Base-by-base conservation (phyloP, 192 early-diverging fungal species). In the Spinellus fusiger region DNA sequence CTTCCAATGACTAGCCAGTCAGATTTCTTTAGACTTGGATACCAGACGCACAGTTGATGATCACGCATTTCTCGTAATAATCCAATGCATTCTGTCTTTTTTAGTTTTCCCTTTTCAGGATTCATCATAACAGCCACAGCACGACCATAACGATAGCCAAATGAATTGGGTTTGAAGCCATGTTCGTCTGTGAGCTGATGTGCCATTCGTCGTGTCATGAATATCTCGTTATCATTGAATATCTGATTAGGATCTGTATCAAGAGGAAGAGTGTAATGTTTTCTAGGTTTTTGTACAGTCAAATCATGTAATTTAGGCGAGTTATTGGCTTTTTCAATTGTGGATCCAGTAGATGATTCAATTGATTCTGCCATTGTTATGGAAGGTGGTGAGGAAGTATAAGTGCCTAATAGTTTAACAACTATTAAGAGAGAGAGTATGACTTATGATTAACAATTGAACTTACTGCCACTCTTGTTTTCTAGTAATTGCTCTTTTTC, bases 1-100 rank as follows among this genome's bases (percentile, higher is more conserved):
- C 80, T 81, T 23, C 73, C 80, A 13, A 71, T 66, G 7, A 59
- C 46, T 5, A 84, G 49, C 82, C 82, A 84, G 53, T 84, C 79
- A 44, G 73, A 61, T 5, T 75, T 53, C 8, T 66, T 66, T 60
- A 75, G 76, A 13, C 66, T 74, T 62, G 75, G 76, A 55, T 72
- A 80, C 46, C 70, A 76, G 12, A 84, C 69, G 27, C 67, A 48
- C 10, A 84, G 76, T 58, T 69, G 70, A 1, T 75, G 67, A 8
- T 68, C 31, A 20, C 70, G 54, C 66, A 80, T 61, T 15, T 76
- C 74, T 4, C 74, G 66, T 59, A 80, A 63, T 0, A 62, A 60
- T 15, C 80, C 82, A 20, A 54, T 32, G 1, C 40, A 61, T 15
- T 67, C 65, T 26, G 53, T 53, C 48, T 50, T 64, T 31, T 54